Evolutionary conservation across 2,329 filamentous ascomycete genomes (phyloP).

Genomic region (Aspergillus sp.): DNA sequence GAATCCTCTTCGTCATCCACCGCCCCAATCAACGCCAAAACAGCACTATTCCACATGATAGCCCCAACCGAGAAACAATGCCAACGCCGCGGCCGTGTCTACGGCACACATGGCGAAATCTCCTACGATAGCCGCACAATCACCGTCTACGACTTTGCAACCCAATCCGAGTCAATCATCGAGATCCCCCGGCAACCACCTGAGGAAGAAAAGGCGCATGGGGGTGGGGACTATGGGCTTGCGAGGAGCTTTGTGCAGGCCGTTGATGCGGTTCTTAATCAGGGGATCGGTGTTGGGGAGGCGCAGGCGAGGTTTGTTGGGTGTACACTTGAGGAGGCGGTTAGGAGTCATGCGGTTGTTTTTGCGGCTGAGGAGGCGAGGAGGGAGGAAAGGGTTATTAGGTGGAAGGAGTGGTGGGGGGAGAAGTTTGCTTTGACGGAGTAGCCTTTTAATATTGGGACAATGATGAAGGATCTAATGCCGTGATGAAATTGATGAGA

Average conservation of each 20-base stretch:
- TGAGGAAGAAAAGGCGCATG: slow-evolving; percentile 54
- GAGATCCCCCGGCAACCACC: slow-evolving; percentile 55
- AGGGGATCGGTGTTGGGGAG: slow-evolving; percentile 56
- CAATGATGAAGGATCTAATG: too few species aligned
- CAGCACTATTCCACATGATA: slow-evolving; percentile 88
- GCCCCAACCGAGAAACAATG: slow-evolving; percentile 84
- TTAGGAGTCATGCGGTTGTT: slow-evolving; percentile 86
- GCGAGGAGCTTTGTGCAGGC: slow-evolving; percentile 76
- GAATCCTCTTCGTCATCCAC: slow-evolving; percentile 31
- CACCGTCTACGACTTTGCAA: slow-evolving; percentile 64
- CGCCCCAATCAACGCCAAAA: slow-evolving; percentile 49
- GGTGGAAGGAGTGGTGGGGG: slow-evolving; percentile 72
- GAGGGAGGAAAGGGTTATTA: slow-evolving; percentile 59
- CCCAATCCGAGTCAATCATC: slow-evolving; percentile 45
- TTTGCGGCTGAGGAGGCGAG: slow-evolving; percentile 91
- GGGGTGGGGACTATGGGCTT: slow-evolving; percentile 73
- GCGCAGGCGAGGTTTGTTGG: slow-evolving; percentile 73
- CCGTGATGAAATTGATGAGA: too few species aligned
- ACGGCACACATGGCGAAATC: slow-evolving; percentile 80
- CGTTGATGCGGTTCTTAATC: slow-evolving; percentile 69
- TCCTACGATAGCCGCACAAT: slow-evolving; percentile 76
- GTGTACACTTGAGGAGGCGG: slow-evolving; percentile 75
- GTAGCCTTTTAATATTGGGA: too few species aligned
- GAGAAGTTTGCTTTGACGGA: slow-evolving; percentile 37
- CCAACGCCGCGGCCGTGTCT: slow-evolving; percentile 74